Percentiles rank a stretch among this genome's conserved stretches.
phyloP scores from a whole-genome alignment of 352 stramenopile genomes.

The Phytopythium ostracodes region DNA sequence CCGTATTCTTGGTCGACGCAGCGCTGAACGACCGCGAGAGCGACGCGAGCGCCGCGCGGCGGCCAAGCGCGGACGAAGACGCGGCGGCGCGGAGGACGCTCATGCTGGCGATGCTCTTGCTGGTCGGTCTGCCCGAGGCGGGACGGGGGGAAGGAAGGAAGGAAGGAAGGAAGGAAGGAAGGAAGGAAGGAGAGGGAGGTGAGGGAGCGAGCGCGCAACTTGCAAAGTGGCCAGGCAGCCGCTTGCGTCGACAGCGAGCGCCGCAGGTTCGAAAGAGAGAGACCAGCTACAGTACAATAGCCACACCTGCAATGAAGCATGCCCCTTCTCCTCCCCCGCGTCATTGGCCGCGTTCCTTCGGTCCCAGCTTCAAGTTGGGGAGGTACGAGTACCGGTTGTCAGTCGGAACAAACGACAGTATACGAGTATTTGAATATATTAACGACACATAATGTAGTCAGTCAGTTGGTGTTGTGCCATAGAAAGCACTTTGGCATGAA shows the following conservation, averaged over 20 bases:
- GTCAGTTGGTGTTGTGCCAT: neutral
- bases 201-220: conserved; percentile 9
- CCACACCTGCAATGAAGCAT: no score
- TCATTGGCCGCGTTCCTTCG: conserved; percentile 2
- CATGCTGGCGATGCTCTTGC: neutral
- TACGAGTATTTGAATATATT: neutral
- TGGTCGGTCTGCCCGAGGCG: no score
- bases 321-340: neutral
- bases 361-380: conserved; percentile 25
- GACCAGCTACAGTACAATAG: no score
- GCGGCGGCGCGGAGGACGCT: neutral
- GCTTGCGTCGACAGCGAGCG: conserved; percentile 8
- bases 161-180: no score
- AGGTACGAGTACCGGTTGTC: neutral
- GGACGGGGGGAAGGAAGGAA: neutral
- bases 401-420: neutral
- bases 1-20: conserved; percentile 24
- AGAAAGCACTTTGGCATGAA: neutral
- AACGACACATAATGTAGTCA: neutral
- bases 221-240: conserved; percentile 5
- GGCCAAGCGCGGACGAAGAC: neutral
- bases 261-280: no score
- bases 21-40: conserved; percentile 11
- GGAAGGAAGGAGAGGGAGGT: no score
- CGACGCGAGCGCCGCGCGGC: conserved; percentile 6